Evolutionary conservation across 2,329 filamentous ascomycete species (phyloP), one percentile per base, ranked within the genome.

Genomic region (Decorospora gaudefroyi): DNA sequence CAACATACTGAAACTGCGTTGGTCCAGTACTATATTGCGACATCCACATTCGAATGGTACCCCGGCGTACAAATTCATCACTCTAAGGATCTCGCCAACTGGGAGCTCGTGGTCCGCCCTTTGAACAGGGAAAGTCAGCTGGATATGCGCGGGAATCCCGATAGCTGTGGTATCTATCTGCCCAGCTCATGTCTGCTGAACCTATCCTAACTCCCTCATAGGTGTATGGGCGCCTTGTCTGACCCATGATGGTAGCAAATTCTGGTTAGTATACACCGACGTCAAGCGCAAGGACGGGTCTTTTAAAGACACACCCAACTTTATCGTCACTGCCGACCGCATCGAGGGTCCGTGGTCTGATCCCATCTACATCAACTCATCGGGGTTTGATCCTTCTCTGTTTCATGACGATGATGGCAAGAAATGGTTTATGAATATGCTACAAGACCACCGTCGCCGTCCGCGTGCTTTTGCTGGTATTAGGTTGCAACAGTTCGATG

Each of bases 211-310:
- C 41, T 12, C 10, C 10, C 29, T 17, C 4, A 8, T 12, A 57
- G 54, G 54, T 1, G 71, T 85, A n/a, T 85, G 82, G 80, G 82
- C 82, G 2, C 83, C 83, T 0, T 85, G 82, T 55, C 72, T 86
- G 13, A 80, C 77, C 0, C 80, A 85, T 52, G 81, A 84, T 51
- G 81, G 80, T 31, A 72, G 77, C 2, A 76, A 70, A 40, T 85
- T 84, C 67, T 85, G 78, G 75, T 76, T 85, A 4, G 82, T 85
- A 2, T 85, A 83, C 62, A 84, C 82, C 1, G 81, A 85, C 55
- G 81, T 85, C 11, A 85, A 84, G 69, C 80, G 82, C 51, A 85
- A 85, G 61, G 83, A 85, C 53, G 83, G 82, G 9, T 80, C 77
- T 2, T 84, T 83, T 74, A 84, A 83, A 62, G 82, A 84, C 55